Evolutionary conservation across 495 filamentous ascomycete species (phyloP), one percentile per base, ranked within the genome.

Genomic region (Antarctomyces pellizariae): DNA sequence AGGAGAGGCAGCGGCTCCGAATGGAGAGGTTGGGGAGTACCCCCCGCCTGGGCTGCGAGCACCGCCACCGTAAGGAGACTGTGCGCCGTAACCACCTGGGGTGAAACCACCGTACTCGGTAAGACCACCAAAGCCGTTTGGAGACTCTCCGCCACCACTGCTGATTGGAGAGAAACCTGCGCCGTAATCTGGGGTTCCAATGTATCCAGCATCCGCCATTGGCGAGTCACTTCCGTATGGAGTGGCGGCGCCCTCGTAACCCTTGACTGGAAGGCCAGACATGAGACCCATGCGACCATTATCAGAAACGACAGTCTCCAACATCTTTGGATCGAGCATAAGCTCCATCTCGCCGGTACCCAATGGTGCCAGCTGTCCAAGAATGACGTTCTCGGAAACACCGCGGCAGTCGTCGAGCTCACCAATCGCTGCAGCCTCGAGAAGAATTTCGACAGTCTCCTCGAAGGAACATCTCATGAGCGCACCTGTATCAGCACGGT

Each of bases 381-480:
- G 60, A 67, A 99, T 95, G 50, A 99, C 67, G 48, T 99, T 99
- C 55, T 99, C 86, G 1, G 84, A 93, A 13, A 99, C 77, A 56
- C 86, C 86, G 31, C 78, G 74, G 55, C 89, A 95, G 47, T 99
- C 84, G 40, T 99, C 86, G 11, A 95, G 61, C 48, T 99, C 86
- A 43, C 86, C 86, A 22, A 73, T 71, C 21, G 79, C 77, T 21
- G 86, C 86, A 19, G 86, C 86, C 33, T 99, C 86, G 16, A 93
- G 62, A 14, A 99, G 56, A 53, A 99, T 99, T 45, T 99, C 86
- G 17, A 99, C 86, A 0, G 86, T 99, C 42, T 99, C 89, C 53
- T 99, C 86, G 52, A 99, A 99, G 5, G 86, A 99, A 58, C 86
- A 99, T 44, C 86, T 71, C 86, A 99, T 99, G 41, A 99, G 57